Conservation (phyloP, 345 rosid species). For the Rubroshorea leprosula region DNA sequence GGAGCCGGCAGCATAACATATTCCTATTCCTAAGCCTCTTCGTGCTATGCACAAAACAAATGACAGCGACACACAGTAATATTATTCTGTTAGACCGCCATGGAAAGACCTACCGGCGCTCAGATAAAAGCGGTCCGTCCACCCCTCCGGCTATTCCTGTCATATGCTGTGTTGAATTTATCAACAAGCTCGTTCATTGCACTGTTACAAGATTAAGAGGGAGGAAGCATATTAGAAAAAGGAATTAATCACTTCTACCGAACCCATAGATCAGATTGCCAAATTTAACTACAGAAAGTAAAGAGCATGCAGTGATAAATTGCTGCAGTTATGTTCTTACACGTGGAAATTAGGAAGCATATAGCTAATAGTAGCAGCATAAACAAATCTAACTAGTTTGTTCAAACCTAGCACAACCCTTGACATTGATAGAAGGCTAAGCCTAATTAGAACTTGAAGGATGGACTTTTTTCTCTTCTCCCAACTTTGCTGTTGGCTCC, state of each 20-base stretch:
- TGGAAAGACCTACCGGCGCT: slow-evolving; percentile 15
- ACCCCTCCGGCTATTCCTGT: slow-evolving; percentile 86
- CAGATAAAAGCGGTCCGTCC: slow-evolving; percentile 80
- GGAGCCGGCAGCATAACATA: background rate
- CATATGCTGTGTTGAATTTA: slow-evolving; percentile 93
- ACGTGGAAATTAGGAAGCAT: too few species aligned
- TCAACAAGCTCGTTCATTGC: slow-evolving; percentile 91
- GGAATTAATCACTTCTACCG: background rate
- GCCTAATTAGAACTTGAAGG: too few species aligned
- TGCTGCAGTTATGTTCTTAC: too few species aligned
- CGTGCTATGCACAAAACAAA: slow-evolving; percentile 28
- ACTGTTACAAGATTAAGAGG: slow-evolving; percentile 36
- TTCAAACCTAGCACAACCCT: too few species aligned
- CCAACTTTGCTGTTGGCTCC: too few species aligned
- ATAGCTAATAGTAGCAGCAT: too few species aligned
- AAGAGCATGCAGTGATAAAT: too few species aligned
- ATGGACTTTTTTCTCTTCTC: too few species aligned
- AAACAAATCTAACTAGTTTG: too few species aligned
- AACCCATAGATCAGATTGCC: too few species aligned
- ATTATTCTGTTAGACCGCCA: background rate
- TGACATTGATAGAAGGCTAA: too few species aligned
- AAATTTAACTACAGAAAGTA: too few species aligned
- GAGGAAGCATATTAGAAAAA: background rate
- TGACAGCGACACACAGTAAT: background rate
- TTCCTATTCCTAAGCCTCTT: slow-evolving; percentile 21